Evolutionary conservation across 768 basidiomycete genomes (phyloP).

Genomic region (Boletus reticulatus): DNA sequence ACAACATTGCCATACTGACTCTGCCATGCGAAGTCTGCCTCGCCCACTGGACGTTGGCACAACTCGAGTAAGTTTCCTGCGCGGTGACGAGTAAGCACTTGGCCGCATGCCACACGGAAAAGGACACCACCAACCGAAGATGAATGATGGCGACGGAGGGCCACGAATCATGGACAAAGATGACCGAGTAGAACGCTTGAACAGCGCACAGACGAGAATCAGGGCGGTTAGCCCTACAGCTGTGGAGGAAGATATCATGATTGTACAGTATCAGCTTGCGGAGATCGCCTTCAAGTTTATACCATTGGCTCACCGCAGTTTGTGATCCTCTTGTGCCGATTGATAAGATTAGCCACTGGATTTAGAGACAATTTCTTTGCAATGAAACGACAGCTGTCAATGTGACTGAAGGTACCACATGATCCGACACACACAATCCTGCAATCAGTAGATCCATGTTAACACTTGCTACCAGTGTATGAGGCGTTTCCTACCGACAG

Average conservation of each 20-base stretch:
- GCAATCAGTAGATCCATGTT: too few species aligned
- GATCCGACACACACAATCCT: too few species aligned
- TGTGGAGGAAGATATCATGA: conserved; percentile 1
- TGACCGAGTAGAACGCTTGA: neutral
- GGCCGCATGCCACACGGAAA: conserved; percentile 3
- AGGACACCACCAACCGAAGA: conserved; percentile 7
- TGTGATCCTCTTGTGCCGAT: too few species aligned
- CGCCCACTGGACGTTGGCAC: conserved; percentile 24
- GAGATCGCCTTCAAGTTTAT: too few species aligned
- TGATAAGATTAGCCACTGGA: too few species aligned
- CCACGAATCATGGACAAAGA: conserved; percentile 15
- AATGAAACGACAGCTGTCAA: too few species aligned
- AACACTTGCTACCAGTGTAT: too few species aligned
- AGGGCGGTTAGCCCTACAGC: neutral
- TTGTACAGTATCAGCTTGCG: too few species aligned
- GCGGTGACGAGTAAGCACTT: neutral
- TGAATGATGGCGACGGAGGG: conserved; percentile 13
- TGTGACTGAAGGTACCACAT: too few species aligned
- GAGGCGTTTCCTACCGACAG: too few species aligned
- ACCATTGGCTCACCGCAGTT: too few species aligned
- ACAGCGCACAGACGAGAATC: neutral
- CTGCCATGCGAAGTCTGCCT: conserved; percentile 30
- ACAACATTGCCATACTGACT: conserved; percentile 25
- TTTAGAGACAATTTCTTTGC: too few species aligned
- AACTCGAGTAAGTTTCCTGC: conserved; percentile 27